phyloP scores from a whole-genome alignment of 192 early-diverging fungal genomes.

The Backusella parvicylindrica region DNA sequence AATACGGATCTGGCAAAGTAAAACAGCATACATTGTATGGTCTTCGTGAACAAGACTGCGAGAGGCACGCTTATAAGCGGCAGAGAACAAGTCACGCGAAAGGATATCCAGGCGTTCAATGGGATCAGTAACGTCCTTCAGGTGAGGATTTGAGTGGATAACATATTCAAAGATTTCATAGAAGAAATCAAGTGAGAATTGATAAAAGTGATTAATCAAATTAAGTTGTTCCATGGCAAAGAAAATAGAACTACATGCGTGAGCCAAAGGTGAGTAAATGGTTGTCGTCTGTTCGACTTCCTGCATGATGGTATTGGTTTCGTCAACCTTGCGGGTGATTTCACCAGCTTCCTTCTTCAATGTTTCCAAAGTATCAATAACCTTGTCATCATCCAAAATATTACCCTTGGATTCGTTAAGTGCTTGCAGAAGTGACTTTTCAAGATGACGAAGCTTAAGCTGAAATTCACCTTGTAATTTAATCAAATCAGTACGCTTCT shows the following conservation, averaged over 20 bases:
- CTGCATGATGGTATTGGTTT: slow-evolving; percentile 91
- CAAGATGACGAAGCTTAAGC: slow-evolving; percentile 85
- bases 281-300: slow-evolving; percentile 93
- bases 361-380: slow-evolving; percentile 91
- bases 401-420: slow-evolving; percentile 95
- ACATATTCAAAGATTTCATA: slow-evolving; percentile 86
- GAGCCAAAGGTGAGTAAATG: slow-evolving; percentile 88
- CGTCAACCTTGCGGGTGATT: slow-evolving; percentile 86
- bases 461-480: slow-evolving; percentile 98
- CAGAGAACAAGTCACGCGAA: slow-evolving; percentile 77
- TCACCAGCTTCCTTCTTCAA: slow-evolving; percentile 96
- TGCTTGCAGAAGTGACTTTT: slow-evolving; percentile 90
- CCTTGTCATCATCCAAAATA: slow-evolving; percentile 95
- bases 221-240: slow-evolving; percentile 97
- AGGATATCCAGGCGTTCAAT: slow-evolving; percentile 70
- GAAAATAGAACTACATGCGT: slow-evolving; percentile 89
- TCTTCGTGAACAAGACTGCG: slow-evolving; percentile 89
- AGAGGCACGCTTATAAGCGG: slow-evolving; percentile 76
- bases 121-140: slow-evolving; percentile 64
- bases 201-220: slow-evolving; percentile 91
- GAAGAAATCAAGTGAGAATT: slow-evolving; percentile 98
- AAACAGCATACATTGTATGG: slow-evolving; percentile 83
- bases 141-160: slow-evolving; percentile 70
- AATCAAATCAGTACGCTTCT: slow-evolving; percentile 86
- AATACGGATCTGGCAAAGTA: slow-evolving; percentile 85